phyloP scores from a whole-genome alignment of 805 yeast genomes.

The Yarrowia sp. region DNA sequence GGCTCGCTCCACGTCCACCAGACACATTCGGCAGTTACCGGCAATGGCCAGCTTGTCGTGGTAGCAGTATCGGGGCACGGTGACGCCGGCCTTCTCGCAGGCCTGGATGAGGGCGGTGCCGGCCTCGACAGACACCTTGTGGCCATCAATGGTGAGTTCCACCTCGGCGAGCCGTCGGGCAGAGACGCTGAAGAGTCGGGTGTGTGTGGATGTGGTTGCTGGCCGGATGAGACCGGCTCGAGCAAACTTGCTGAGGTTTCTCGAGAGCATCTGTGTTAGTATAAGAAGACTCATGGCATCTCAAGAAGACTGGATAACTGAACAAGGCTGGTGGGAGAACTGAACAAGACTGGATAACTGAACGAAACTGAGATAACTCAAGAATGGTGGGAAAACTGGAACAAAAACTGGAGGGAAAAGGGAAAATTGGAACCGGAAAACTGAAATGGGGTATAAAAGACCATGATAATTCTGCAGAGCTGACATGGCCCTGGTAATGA shows the following conservation, averaged over 20 bases:
- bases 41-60: slow-evolving; percentile 88
- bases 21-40: slow-evolving; percentile 91
- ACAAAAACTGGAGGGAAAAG: no score
- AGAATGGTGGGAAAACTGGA: no score
- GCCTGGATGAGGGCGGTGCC: slow-evolving; percentile 89
- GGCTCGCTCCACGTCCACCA: slow-evolving; percentile 83
- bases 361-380: no score
- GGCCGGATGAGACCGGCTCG: slow-evolving; percentile 25
- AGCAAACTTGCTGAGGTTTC: slow-evolving; percentile 25
- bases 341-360: no score
- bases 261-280: slow-evolving; percentile 26
- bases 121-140: slow-evolving; percentile 71
- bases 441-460: no score
- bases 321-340: no score
- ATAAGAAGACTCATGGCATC: no score
- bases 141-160: slow-evolving; percentile 59
- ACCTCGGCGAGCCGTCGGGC: slow-evolving; percentile 50
- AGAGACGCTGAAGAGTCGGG: slow-evolving; percentile 39
- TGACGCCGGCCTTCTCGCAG: slow-evolving; percentile 84
- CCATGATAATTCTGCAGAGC: no score
- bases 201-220: slow-evolving; percentile 6
- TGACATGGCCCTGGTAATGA: no score
- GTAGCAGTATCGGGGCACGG: slow-evolving; percentile 85
- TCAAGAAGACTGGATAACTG: no score
- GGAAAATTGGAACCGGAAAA: no score